A percentile compares a stretch with the other conserved stretches of the same genome.
Conservation (phyloP, 2,329 filamentous ascomycete genomes). For the Alternaria gansuensis region DNA sequence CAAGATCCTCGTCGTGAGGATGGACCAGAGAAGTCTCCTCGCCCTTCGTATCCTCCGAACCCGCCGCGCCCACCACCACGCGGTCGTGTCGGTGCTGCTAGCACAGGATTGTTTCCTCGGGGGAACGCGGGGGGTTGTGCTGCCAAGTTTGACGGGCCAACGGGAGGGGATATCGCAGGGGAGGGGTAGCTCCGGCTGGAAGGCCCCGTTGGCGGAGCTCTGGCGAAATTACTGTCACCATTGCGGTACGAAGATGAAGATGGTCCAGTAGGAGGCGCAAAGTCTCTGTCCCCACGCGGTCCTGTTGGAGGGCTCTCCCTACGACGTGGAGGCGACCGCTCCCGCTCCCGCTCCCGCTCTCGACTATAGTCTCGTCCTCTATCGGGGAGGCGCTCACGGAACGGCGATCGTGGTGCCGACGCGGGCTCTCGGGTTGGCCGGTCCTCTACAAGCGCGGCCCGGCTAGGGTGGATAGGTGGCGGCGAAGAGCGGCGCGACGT, state of each 20-base stretch:
- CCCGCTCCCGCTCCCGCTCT: constrained; percentile 26
- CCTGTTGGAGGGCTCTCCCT: constrained; percentile 52
- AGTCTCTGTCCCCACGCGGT: constrained; percentile 49
- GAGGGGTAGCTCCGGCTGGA: constrained; percentile 49
- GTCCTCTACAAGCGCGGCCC: constrained; percentile 54
- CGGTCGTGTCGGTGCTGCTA: constrained; percentile 54
- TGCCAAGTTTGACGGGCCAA: constrained; percentile 47
- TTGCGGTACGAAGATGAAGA: constrained; percentile 48
- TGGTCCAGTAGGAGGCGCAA: constrained; percentile 51
- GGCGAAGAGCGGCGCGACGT: constrained; percentile 71
- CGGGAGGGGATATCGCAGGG: constrained; percentile 53
- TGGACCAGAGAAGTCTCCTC: constrained; percentile 46
- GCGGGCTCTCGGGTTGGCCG: constrained; percentile 39
- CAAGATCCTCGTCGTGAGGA: constrained; percentile 50
- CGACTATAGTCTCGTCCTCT: constrained; percentile 37
- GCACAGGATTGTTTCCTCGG: constrained; percentile 48
- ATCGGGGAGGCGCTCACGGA: constrained; percentile 48
- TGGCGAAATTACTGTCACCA: constrained; percentile 46
- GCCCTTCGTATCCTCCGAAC: constrained; percentile 51
- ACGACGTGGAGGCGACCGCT: constrained; percentile 49
- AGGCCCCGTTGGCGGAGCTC: constrained; percentile 53
- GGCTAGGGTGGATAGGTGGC: constrained; percentile 63
- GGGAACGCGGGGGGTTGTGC: constrained; percentile 49
- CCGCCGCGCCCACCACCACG: constrained; percentile 54
- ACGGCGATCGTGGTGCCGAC: constrained; percentile 48